Evolutionary conservation across 371 early-diverging fungal genomes (phyloP).

Genomic region (Mortierella sp.): DNA sequence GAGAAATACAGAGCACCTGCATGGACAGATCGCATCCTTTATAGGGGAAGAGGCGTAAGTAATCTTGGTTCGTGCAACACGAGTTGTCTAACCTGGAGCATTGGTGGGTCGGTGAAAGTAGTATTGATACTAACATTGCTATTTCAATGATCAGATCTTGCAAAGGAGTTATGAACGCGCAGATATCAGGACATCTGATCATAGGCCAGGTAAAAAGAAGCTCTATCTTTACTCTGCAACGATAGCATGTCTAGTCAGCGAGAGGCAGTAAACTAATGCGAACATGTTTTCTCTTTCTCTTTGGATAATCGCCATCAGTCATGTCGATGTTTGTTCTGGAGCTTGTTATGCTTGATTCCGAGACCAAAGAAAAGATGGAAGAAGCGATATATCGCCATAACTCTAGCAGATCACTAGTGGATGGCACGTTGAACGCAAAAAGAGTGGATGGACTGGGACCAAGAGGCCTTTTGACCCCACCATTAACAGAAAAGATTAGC

Average conservation of each 20-base stretch:
- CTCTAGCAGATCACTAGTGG: constrained; percentile 11
- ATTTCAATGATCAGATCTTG: constrained; percentile 40
- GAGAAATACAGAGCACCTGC: constrained; percentile 89
- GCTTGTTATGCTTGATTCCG: constrained; percentile 34
- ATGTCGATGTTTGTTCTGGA: constrained; percentile 61
- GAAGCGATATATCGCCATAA: constrained; percentile 44
- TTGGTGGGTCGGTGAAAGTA: too few species aligned
- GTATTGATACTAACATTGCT: not conserved
- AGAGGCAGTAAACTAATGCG: not conserved
- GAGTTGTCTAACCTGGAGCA: not conserved
- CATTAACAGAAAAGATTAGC: not conserved
- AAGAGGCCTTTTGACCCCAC: not conserved
- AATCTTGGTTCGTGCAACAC: not conserved
- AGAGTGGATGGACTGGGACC: not conserved
- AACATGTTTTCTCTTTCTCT: not conserved
- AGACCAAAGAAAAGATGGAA: constrained; percentile 43
- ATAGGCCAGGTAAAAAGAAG: constrained; percentile 71
- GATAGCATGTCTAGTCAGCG: too few species aligned
- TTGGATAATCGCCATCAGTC: constrained; percentile 20
- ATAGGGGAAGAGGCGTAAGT: constrained; percentile 66
- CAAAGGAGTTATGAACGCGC: constrained; percentile 72
- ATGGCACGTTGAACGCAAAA: constrained; percentile 5
- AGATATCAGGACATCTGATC: constrained; percentile 81
- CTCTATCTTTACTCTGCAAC: not conserved
- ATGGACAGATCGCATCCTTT: constrained; percentile 92